These are phyloP conservation scores for Cyberlindnera amylophila DNA, from an alignment of 805 yeast species.

Conservation along the genomic window DNA sequence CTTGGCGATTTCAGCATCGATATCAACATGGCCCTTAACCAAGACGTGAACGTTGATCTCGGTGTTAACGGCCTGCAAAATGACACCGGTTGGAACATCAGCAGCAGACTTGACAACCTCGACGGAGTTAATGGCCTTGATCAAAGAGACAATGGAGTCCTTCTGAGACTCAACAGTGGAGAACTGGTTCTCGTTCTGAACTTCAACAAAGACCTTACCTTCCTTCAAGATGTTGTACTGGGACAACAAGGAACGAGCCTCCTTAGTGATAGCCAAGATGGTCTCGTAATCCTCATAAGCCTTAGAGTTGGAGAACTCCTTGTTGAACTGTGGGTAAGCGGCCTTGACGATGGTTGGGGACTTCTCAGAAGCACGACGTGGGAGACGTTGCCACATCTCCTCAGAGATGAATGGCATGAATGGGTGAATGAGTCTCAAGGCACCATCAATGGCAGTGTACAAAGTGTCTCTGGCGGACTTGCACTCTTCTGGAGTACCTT, in stretches of 20 bases:
- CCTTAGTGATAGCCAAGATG: constrained; percentile 81
- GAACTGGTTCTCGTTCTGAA: constrained; percentile 44
- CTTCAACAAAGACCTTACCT: constrained; percentile 81
- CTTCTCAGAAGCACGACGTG: constrained; percentile 72
- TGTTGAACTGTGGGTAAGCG: constrained; percentile 63
- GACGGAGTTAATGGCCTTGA: constrained; percentile 82
- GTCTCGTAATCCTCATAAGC: constrained; percentile 78
- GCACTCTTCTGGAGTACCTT: constrained; percentile 82
- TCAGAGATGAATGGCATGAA: constrained; percentile 97
- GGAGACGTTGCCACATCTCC: constrained; percentile 98
- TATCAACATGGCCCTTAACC: constrained; percentile 92
- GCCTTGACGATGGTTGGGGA: constrained; percentile 76
- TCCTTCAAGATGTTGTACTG: constrained; percentile 87
- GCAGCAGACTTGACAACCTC: constrained; percentile 54
- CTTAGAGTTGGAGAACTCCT: constrained; percentile 57
- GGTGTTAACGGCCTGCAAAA: constrained; percentile 75
- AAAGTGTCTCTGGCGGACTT: constrained; percentile 91
- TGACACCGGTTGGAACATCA: constrained; percentile 84
- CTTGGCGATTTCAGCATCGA: constrained; percentile 86
- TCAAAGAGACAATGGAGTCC: constrained; percentile 84
- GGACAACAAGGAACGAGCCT: constrained; percentile 86
- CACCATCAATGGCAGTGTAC: constrained; percentile 89
- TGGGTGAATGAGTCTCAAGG: constrained; percentile 90
- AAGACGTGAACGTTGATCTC: constrained; percentile 82
- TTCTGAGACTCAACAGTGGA: constrained; percentile 64